Evolutionary conservation across 2,329 filamentous ascomycete species (phyloP).

Genomic region (Chaetomiaceae sp.): DNA sequence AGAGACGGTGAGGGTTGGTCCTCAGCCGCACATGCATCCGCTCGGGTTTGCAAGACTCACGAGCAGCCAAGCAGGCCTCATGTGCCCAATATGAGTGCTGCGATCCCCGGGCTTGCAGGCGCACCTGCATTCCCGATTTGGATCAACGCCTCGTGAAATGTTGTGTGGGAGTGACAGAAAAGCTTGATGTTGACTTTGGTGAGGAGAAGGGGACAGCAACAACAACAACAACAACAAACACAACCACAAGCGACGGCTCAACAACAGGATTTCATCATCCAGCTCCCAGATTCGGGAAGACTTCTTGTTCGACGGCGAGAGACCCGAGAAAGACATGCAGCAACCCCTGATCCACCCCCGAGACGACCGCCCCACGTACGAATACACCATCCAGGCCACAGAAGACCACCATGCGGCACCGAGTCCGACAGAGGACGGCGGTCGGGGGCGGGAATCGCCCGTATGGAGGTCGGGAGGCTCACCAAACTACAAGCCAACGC

Average conservation of each 20-base stretch:
- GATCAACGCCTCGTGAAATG: neutral
- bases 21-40: constrained; percentile 25
- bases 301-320: neutral
- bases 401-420: constrained; percentile 26
- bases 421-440: constrained; percentile 1
- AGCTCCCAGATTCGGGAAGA: neutral
- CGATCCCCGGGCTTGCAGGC: neutral
- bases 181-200: neutral
- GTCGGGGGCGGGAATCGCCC: neutral
- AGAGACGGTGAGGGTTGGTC: constrained; percentile 5
- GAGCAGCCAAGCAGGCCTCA: neutral
- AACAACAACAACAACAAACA: neutral
- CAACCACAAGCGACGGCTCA: neutral
- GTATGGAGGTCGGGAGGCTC: constrained; percentile 7
- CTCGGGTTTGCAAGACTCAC: constrained; percentile 16
- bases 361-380: constrained; percentile 25
- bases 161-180: neutral
- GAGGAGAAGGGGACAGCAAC: neutral
- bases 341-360: constrained; percentile 10
- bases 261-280: neutral
- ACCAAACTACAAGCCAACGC: constrained; percentile 32
- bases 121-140: constrained; percentile 12
- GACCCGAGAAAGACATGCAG: constrained; percentile 17
- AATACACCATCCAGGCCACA: constrained; percentile 30
- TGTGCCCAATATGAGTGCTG: constrained; percentile 19